These are phyloP conservation scores for Leishmania turanica DNA, from an alignment of 208 protist genomes.

Conservation along the genomic window DNA sequence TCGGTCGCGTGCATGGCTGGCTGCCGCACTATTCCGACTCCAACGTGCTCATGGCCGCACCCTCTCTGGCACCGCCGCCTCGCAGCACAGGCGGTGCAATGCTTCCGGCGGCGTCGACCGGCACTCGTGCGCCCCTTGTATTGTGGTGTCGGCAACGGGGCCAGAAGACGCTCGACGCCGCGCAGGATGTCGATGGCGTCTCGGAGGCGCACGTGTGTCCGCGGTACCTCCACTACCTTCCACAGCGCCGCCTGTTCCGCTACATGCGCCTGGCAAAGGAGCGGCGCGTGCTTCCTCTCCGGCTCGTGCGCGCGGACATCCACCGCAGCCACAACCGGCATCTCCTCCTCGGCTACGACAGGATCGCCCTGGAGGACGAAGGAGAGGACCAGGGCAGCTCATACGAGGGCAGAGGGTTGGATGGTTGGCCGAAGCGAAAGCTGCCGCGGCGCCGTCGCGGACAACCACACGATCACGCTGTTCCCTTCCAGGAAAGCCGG, in stretches of 20 bases:
- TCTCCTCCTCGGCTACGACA: slow-evolving; percentile 72
- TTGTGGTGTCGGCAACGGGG: slow-evolving; percentile 20
- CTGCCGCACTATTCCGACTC: slow-evolving; percentile 75
- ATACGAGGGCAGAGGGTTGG: neutral
- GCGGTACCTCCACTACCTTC: slow-evolving; percentile 31
- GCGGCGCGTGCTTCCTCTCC: slow-evolving; percentile 64
- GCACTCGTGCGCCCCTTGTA: slow-evolving; percentile 3
- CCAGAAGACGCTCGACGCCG: neutral
- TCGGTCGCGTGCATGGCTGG: slow-evolving; percentile 64
- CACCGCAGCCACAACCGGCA: slow-evolving; percentile 52
- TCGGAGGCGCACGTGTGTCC: slow-evolving; percentile 17
- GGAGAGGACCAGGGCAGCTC: neutral
- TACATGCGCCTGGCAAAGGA: slow-evolving; percentile 71
- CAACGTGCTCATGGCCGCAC: slow-evolving; percentile 49
- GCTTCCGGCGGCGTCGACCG: neutral
- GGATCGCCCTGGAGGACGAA: slow-evolving; percentile 22
- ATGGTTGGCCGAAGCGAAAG: slow-evolving; percentile 21
- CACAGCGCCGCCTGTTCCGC: slow-evolving; percentile 45
- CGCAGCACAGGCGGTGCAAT: neutral
- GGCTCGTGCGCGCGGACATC: slow-evolving; percentile 48
- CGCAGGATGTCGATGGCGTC: slow-evolving; percentile 7
- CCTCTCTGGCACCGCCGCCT: neutral
- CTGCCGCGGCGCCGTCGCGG: slow-evolving; percentile 12
- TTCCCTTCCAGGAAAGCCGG: slow-evolving; percentile 7
- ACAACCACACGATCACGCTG: neutral